Evolutionary conservation across 208 protist species (phyloP).

Genomic region (Herpetomonas tarakana): DNA sequence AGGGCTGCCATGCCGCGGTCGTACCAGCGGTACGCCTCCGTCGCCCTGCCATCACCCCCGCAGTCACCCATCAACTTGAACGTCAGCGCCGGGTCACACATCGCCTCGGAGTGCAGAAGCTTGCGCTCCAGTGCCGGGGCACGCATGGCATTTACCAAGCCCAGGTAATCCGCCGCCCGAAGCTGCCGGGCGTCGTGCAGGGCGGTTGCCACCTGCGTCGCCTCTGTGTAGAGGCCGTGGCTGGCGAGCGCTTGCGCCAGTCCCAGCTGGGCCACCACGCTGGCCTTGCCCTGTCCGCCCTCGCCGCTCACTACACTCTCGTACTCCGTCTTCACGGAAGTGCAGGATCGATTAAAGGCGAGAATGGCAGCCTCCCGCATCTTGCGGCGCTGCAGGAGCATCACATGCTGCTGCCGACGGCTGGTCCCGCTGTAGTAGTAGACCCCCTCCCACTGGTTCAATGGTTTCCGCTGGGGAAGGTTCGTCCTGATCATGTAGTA

Average conservation of each 20-base stretch:
- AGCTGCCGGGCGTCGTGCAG: slow-evolving; percentile 48
- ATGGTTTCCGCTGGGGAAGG: slow-evolving; percentile 79
- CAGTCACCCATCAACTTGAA: slow-evolving; percentile 77
- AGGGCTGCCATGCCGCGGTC: slow-evolving; percentile 52
- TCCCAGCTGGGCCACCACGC: slow-evolving; percentile 14
- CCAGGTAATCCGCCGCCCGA: slow-evolving; percentile 39
- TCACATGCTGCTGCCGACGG: slow-evolving; percentile 67
- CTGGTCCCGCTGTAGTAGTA: slow-evolving; percentile 87
- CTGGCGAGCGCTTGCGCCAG: slow-evolving; percentile 42
- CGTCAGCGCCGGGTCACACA: slow-evolving; percentile 65
- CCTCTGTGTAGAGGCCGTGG: slow-evolving; percentile 59
- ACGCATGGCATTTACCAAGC: slow-evolving; percentile 42
- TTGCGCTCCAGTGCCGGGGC: slow-evolving; percentile 39
- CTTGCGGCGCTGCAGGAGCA: slow-evolving; percentile 76
- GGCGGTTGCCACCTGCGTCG: slow-evolving; percentile 38
- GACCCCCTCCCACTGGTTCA: slow-evolving; percentile 86
- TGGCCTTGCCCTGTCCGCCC: slow-evolving; percentile 6
- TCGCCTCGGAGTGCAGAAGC: slow-evolving; percentile 64
- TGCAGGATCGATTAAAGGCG: slow-evolving; percentile 23
- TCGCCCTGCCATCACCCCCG: slow-evolving; percentile 69
- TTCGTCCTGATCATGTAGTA: slow-evolving; percentile 89
- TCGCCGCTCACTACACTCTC: not conserved
- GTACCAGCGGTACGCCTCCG: slow-evolving; percentile 75
- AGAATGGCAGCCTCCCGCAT: slow-evolving; percentile 33
- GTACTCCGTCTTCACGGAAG: slow-evolving; percentile 9